A percentile compares a stretch with the other conserved stretches of the same genome.
These are phyloP conservation scores for Erysimum pusillum DNA, from an alignment of 441 rosid species.

Conservation along the genomic window DNA sequence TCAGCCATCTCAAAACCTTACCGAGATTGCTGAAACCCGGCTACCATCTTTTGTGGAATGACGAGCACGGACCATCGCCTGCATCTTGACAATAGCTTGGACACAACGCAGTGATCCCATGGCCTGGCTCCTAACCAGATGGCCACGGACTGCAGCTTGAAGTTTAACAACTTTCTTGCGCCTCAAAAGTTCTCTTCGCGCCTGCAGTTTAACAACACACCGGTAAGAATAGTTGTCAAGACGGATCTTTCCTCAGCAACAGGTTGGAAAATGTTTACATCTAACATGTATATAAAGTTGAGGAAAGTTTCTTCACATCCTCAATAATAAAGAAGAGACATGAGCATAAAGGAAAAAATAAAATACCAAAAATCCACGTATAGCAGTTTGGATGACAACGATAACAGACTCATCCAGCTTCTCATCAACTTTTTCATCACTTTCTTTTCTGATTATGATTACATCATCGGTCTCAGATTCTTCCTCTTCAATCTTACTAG, in stretches of 20 bases:
- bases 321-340: constrained; percentile 7
- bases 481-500: no score
- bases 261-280: background rate
- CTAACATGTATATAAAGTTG: constrained; percentile 3
- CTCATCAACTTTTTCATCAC: constrained; percentile 48
- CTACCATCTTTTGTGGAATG: constrained; percentile 50
- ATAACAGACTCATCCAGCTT: constrained; percentile 60
- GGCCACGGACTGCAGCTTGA: constrained; percentile 96
- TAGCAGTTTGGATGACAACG: constrained; percentile 67
- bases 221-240: constrained; percentile 18
- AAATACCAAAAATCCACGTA: constrained; percentile 72
- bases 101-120: constrained; percentile 83
- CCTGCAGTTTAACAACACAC: constrained; percentile 48
- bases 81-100: constrained; percentile 93
- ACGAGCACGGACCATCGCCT: constrained; percentile 81
- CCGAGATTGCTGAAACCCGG: constrained; percentile 49
- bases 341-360: constrained; percentile 9
- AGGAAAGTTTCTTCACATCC: constrained; percentile 14
- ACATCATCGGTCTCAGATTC: constrained; percentile 50
- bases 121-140: constrained; percentile 88
- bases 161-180: constrained; percentile 76
- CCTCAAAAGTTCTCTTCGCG: constrained; percentile 67
- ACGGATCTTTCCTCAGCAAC: background rate
- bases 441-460: constrained; percentile 36
- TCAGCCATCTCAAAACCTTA: constrained; percentile 36